Percentiles rank a stretch among this genome's conserved stretches.
phyloP scores from a whole-genome alignment of 257 asterid genomes.

The Przewalskia tangutica region DNA sequence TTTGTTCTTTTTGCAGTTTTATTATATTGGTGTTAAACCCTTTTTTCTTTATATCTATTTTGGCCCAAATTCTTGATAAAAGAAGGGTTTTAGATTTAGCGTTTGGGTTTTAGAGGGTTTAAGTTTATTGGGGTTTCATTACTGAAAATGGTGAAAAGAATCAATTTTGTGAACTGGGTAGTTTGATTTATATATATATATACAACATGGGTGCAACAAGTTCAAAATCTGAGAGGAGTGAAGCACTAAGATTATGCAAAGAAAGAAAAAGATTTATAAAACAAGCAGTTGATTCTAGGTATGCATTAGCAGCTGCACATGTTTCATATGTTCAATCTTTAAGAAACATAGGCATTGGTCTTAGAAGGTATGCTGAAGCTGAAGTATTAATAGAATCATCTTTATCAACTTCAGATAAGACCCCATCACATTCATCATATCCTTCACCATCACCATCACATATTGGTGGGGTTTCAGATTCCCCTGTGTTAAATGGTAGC shows the following conservation, averaged over 20 bases:
- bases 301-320: conserved; percentile 89
- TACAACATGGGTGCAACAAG: conserved; percentile 54
- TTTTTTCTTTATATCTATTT: too few species aligned
- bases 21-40: too few species aligned
- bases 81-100: neutral
- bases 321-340: conserved; percentile 79
- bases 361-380: conserved; percentile 85
- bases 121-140: neutral
- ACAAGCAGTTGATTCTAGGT: conserved; percentile 84
- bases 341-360: conserved; percentile 76
- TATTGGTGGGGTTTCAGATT: conserved; percentile 24
- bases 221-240: conserved; percentile 66
- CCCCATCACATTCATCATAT: conserved; percentile 58
- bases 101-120: neutral
- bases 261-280: conserved; percentile 73
- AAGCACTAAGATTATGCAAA: conserved; percentile 70
- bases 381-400: conserved; percentile 63
- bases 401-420: conserved; percentile 50
- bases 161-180: conserved; percentile 16
- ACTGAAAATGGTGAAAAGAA: neutral
- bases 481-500: conserved; percentile 29
- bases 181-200: conserved; percentile 6
- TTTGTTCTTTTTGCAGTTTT: neutral
- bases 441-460: conserved; percentile 71
- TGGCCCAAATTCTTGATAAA: neutral